phyloP scores from a whole-genome alignment of 495 filamentous ascomycete genomes.

The Glonium stellatum region DNA sequence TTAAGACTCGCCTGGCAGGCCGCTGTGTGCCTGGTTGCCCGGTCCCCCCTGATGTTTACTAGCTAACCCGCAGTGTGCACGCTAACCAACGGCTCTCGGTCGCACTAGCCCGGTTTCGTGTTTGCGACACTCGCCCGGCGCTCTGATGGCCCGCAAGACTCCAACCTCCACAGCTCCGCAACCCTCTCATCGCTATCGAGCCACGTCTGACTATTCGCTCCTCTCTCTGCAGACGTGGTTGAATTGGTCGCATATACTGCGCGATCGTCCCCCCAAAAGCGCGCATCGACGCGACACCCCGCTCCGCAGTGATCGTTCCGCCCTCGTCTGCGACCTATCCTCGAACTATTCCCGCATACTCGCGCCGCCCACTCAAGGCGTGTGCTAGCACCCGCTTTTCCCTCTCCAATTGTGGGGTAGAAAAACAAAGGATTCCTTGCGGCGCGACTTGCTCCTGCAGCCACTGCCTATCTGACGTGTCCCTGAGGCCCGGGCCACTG shows the following conservation, averaged over 20 bases:
- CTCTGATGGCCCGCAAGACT: neutral
- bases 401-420: neutral
- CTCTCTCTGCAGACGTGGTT: conserved; percentile 4
- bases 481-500: conserved; percentile 19
- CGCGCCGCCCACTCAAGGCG: neutral
- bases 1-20: too few species aligned
- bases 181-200: conserved; percentile 1
- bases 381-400: neutral
- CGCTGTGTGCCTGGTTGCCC: too few species aligned
- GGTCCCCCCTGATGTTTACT: too few species aligned
- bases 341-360: neutral
- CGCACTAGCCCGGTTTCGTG: neutral
- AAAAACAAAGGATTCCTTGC: conserved; percentile 5
- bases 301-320: conserved; percentile 10
- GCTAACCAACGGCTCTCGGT: too few species aligned
- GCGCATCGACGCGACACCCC: conserved; percentile 20
- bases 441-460: conserved; percentile 5
- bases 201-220: conserved; percentile 12
- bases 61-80: too few species aligned
- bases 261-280: conserved; percentile 12
- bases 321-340: conserved; percentile 9
- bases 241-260: conserved; percentile 16
- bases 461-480: conserved; percentile 25
- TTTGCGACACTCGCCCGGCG: neutral
- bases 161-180: neutral